phyloP scores from a whole-genome alignment of 192 early-diverging fungal genomes.

The Phlyctochytrium arcticum region DNA sequence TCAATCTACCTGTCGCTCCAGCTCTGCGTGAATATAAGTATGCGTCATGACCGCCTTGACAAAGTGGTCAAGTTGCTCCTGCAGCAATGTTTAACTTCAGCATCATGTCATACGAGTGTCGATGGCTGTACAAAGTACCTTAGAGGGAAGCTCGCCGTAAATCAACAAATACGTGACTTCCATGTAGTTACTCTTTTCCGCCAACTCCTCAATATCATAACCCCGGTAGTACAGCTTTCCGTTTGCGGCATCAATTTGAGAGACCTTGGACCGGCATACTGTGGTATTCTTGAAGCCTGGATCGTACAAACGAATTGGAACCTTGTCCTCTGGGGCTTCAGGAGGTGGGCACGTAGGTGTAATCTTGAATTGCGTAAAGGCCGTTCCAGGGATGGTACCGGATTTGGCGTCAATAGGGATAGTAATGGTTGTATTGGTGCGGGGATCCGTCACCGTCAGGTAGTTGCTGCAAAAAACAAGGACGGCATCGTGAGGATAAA shows the following conservation, averaged over 20 bases:
- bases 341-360: slow-evolving; percentile 35
- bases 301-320: slow-evolving; percentile 44
- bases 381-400: slow-evolving; percentile 36
- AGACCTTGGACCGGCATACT: slow-evolving; percentile 41
- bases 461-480: slow-evolving; percentile 17
- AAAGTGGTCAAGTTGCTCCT: slow-evolving; percentile 39
- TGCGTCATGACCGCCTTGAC: slow-evolving; percentile 48
- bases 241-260: slow-evolving; percentile 28
- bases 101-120: not conserved
- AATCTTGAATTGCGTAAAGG: slow-evolving; percentile 39
- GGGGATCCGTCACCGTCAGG: slow-evolving; percentile 34
- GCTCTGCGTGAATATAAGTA: slow-evolving; percentile 53
- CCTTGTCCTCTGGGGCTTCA: slow-evolving; percentile 25
- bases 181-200: slow-evolving; percentile 57
- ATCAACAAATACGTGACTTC: slow-evolving; percentile 64
- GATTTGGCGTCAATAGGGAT: slow-evolving; percentile 34
- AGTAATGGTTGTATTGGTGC: slow-evolving; percentile 17
- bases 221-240: slow-evolving; percentile 49
- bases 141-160: slow-evolving; percentile 38
- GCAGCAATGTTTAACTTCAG: not conserved
- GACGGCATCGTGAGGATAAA: too few species aligned
- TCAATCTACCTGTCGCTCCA: slow-evolving; percentile 36
- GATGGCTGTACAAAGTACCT: slow-evolving; percentile 6
- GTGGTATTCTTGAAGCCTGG: slow-evolving; percentile 52
- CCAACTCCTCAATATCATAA: slow-evolving; percentile 57